A percentile compares a stretch with the other conserved stretches of the same genome.
Conservation (phyloP, 2,329 filamentous ascomycete genomes). For the Mycosphaerella arachidis region DNA sequence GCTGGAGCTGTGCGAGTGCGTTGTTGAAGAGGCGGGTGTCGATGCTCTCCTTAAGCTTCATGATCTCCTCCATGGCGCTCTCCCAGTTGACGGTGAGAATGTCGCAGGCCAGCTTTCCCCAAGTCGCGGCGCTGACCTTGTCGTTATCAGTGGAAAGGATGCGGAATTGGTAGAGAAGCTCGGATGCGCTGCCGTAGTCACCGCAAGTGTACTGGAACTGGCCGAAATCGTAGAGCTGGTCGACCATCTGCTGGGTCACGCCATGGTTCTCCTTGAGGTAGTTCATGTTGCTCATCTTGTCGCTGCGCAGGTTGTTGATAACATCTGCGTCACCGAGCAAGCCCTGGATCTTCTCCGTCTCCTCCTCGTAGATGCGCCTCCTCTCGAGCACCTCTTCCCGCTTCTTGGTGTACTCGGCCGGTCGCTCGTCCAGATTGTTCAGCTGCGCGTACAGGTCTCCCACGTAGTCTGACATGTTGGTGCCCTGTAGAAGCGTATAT, state of each 20-base stretch:
- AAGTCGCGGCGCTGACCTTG: slow-evolving; percentile 91
- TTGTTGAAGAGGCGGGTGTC: slow-evolving; percentile 95
- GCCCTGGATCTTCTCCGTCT: slow-evolving; percentile 82
- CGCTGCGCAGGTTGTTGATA: slow-evolving; percentile 81
- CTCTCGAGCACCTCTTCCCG: slow-evolving; percentile 80
- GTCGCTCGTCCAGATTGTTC: slow-evolving; percentile 70
- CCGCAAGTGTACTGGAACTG: slow-evolving; percentile 98
- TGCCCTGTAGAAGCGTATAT: slow-evolving; percentile 90
- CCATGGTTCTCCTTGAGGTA: slow-evolving; percentile 95
- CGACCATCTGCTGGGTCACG: slow-evolving; percentile 91
- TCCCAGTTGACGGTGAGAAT: slow-evolving; percentile 97
- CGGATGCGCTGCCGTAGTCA: slow-evolving; percentile 83
- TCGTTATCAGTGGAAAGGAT: slow-evolving; percentile 98
- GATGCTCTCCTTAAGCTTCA: slow-evolving; percentile 86
- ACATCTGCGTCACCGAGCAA: slow-evolving; percentile 85
- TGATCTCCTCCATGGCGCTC: slow-evolving; percentile 80
- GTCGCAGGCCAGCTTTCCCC: slow-evolving; percentile 95
- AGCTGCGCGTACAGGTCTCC: slow-evolving; percentile 87
- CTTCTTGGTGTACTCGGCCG: slow-evolving; percentile 83
- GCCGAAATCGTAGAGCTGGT: slow-evolving; percentile 91
- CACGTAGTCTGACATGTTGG: slow-evolving; percentile 98
- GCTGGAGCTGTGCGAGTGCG: slow-evolving; percentile 88
- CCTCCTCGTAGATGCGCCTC: slow-evolving; percentile 78
- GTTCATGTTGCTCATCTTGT: slow-evolving; percentile 98
- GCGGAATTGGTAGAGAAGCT: slow-evolving; percentile 95